phyloP scores from a whole-genome alignment of 2,329 filamentous ascomycete species.

The Cytospora schulzeri region DNA sequence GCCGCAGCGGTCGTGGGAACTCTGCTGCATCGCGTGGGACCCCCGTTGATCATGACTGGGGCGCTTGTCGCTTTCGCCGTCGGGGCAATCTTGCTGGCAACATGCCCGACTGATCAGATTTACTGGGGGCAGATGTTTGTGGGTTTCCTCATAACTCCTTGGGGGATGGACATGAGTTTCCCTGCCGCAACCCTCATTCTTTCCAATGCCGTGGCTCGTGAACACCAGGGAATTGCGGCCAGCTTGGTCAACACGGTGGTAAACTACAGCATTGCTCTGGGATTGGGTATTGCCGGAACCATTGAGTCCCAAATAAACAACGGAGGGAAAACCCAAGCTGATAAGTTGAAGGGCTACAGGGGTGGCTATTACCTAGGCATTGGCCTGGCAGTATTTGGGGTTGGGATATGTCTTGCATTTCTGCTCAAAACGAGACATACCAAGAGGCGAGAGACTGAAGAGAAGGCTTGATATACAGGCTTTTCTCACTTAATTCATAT shows the following conservation, averaged over 20 bases:
- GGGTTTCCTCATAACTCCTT: constrained; percentile 47
- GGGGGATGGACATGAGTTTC: constrained; percentile 58
- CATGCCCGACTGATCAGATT: constrained; percentile 45
- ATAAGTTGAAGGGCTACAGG: constrained; percentile 28
- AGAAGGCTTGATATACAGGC: neutral
- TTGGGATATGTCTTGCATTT: constrained; percentile 26
- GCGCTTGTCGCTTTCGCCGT: constrained; percentile 31
- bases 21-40: constrained; percentile 37
- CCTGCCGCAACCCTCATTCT: constrained; percentile 54
- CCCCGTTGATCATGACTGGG: constrained; percentile 31
- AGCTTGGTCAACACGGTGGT: constrained; percentile 56
- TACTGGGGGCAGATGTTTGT: constrained; percentile 59
- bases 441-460: neutral
- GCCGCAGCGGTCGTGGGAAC: constrained; percentile 38
- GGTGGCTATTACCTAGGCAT: constrained; percentile 28
- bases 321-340: constrained; percentile 27
- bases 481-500: too few species aligned
- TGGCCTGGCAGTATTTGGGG: constrained; percentile 28
- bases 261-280: constrained; percentile 58
- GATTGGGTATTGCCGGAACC: constrained; percentile 56
- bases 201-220: constrained; percentile 39
- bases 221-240: constrained; percentile 36
- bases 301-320: constrained; percentile 47
- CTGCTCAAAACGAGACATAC: constrained; percentile 13
- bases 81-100: constrained; percentile 33